These are phyloP conservation scores for Pilobolus umbonatus DNA, from an alignment of 192 early-diverging fungal genomes.

Conservation along the genomic window DNA sequence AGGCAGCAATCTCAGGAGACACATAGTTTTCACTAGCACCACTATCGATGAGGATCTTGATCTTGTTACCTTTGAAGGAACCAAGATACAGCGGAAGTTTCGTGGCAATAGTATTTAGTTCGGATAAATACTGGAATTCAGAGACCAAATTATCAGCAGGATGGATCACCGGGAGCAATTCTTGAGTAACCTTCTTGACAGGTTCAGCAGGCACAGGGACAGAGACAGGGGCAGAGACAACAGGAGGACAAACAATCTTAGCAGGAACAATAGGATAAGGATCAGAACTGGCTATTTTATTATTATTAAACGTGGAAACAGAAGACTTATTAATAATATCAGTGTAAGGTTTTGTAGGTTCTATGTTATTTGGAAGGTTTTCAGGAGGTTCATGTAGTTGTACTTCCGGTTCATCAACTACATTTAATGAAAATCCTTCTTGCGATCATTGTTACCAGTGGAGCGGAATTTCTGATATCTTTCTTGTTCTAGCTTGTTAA, in stretches of 20 bases:
- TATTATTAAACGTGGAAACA: too few species aligned
- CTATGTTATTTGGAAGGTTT: background rate
- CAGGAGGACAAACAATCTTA: background rate
- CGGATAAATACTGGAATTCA: background rate
- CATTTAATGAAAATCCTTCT: slow-evolving; percentile 13
- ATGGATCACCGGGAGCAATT: background rate
- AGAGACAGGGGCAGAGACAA: background rate
- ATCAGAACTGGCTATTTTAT: background rate
- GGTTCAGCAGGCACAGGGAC: too few species aligned
- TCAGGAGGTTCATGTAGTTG: background rate
- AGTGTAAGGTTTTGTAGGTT: too few species aligned
- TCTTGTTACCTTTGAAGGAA: background rate
- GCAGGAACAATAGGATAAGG: background rate
- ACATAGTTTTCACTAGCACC: slow-evolving; percentile 16
- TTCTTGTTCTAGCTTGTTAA: slow-evolving; percentile 2
- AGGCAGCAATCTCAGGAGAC: background rate
- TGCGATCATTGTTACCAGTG: background rate
- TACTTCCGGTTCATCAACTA: slow-evolving; percentile 5
- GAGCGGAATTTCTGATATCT: too few species aligned
- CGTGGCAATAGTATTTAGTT: background rate
- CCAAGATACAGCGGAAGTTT: background rate
- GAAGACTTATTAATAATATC: too few species aligned
- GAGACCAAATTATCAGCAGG: background rate
- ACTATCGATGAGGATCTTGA: background rate
- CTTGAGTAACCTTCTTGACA: background rate